These are phyloP conservation scores for Paraconiothyrium brasiliense DNA, from an alignment of 2,329 filamentous ascomycete species.

Conservation along the genomic window DNA sequence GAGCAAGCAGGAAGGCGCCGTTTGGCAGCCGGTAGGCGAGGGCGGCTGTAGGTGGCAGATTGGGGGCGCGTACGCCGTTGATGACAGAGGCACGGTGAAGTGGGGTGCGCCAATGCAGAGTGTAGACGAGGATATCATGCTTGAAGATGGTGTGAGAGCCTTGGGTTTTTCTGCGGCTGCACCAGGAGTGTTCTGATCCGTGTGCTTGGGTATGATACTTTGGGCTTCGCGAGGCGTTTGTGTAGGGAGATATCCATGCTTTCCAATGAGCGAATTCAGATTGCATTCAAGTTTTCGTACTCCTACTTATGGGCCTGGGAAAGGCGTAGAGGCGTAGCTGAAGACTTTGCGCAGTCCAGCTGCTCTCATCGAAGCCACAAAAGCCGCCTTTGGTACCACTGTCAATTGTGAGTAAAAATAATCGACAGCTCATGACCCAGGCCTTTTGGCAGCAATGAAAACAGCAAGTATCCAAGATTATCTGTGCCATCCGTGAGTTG, in stretches of 20 bases:
- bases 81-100: conserved; percentile 43
- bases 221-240: conserved; percentile 7
- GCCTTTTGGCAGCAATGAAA: too few species aligned
- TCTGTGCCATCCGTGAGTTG: too few species aligned
- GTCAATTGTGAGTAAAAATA: too few species aligned
- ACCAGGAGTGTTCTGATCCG: conserved; percentile 1
- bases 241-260: conserved; percentile 8
- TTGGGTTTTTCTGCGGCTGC: conserved; percentile 31
- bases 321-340: neutral
- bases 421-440: too few species aligned
- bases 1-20: conserved; percentile 46
- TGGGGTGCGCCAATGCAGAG: conserved; percentile 49
- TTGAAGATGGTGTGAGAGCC: conserved; percentile 44
- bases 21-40: conserved; percentile 47
- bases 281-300: neutral
- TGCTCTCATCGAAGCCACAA: neutral
- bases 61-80: conserved; percentile 45
- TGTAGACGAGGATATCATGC: conserved; percentile 42
- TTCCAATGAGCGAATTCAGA: neutral
- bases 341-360: neutral
- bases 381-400: neutral
- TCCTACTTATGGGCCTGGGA: neutral
- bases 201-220: neutral
- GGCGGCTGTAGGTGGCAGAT: conserved; percentile 49
- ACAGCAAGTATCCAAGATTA: too few species aligned